A percentile compares a stretch with the other conserved stretches of the same genome.
These are phyloP conservation scores for Nemania sp. DNA, from an alignment of 2,329 filamentous ascomycete species.

Conservation along the genomic window DNA sequence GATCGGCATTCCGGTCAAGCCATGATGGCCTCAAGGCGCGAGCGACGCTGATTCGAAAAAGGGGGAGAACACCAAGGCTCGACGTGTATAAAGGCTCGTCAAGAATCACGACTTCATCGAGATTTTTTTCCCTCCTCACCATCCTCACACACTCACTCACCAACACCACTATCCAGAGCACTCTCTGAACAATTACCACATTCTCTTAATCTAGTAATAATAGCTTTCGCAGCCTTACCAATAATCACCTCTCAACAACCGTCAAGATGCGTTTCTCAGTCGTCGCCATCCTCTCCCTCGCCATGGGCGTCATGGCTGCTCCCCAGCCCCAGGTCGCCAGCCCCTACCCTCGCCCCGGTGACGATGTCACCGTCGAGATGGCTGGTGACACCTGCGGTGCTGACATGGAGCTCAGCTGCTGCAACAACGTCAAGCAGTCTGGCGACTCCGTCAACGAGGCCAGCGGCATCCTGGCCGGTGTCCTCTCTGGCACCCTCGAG, in stretches of 20 bases:
- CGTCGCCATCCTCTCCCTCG: conserved; percentile 41
- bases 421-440: conserved; percentile 37
- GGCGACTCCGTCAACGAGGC: conserved; percentile 33
- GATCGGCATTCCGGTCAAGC: conserved; percentile 15
- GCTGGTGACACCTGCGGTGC: conserved; percentile 37
- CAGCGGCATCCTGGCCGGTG: conserved; percentile 33
- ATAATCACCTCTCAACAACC: conserved; percentile 4
- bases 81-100: conserved; percentile 25
- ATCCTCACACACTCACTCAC: conserved; percentile 24
- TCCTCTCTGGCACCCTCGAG: conserved; percentile 31
- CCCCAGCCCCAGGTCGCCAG: conserved; percentile 16
- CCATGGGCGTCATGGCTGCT: conserved; percentile 37
- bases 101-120: background rate
- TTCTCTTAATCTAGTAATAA: conserved; percentile 18
- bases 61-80: background rate
- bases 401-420: conserved; percentile 40
- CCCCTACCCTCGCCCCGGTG: conserved; percentile 21
- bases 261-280: conserved; percentile 49
- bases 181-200: conserved; percentile 26
- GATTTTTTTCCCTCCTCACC: conserved; percentile 20
- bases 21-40: conserved; percentile 12
- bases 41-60: background rate
- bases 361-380: conserved; percentile 36
- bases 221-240: conserved; percentile 20
- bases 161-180: conserved; percentile 26